These are phyloP conservation scores for Cladobotryum protrusum DNA, from an alignment of 2,329 filamentous ascomycete genomes.

Conservation along the genomic window DNA sequence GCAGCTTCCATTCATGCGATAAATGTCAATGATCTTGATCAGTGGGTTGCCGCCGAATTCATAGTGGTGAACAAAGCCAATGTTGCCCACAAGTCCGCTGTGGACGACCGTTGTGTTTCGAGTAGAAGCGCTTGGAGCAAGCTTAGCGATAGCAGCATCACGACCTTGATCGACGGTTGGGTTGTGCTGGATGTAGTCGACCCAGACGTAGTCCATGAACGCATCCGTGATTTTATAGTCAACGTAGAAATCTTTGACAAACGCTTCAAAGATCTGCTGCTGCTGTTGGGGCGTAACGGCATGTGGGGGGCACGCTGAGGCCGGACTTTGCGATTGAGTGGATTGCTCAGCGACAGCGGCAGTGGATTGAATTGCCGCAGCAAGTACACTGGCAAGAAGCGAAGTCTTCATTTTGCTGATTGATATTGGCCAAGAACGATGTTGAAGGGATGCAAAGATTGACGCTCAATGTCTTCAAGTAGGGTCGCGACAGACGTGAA, in stretches of 20 bases:
- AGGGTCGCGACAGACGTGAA: no score
- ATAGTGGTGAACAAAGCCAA: background rate
- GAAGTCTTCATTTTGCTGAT: no score
- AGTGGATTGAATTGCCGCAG: no score
- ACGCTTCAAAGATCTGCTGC: background rate
- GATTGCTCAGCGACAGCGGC: no score
- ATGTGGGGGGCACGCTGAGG: no score
- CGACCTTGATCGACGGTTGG: conserved; percentile 2
- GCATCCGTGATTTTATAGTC: background rate
- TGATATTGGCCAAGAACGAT: no score
- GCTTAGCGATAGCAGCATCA: background rate
- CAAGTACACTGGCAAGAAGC: no score
- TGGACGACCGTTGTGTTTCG: background rate
- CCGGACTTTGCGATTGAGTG: no score
- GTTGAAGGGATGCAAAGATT: no score
- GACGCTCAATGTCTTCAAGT: no score
- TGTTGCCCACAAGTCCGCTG: background rate
- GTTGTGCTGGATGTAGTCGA: conserved; percentile 6
- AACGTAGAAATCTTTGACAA: background rate
- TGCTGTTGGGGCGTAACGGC: no score
- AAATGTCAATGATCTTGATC: conserved; percentile 1
- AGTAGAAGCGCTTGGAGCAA: background rate
- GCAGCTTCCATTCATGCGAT: conserved; percentile 7
- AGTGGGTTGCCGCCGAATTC: background rate
- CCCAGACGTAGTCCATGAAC: conserved; percentile 2